These are phyloP conservation scores for Colletotrichum abscissum DNA, from an alignment of 2,329 filamentous ascomycete genomes.

Conservation along the genomic window DNA sequence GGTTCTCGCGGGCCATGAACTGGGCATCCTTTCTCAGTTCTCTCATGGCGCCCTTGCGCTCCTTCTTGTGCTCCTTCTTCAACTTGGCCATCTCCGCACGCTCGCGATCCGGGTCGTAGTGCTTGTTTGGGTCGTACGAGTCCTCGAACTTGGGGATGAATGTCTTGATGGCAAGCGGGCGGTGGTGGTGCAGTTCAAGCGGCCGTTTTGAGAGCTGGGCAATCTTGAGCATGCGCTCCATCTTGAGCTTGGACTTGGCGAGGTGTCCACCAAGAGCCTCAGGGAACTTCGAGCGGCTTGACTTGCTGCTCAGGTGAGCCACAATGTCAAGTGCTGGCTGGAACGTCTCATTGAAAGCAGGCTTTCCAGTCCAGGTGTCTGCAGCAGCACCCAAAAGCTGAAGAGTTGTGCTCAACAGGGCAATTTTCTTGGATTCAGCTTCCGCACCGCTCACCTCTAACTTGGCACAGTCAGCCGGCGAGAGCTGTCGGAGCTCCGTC, in stretches of 20 bases:
- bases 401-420: constrained; percentile 71
- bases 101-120: constrained; percentile 96
- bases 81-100: constrained; percentile 87
- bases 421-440: constrained; percentile 56
- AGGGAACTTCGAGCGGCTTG: constrained; percentile 63
- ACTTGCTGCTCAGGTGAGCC: constrained; percentile 68
- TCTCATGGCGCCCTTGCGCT: constrained; percentile 93
- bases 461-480: constrained; percentile 67
- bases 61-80: constrained; percentile 90
- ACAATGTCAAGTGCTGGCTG: constrained; percentile 69
- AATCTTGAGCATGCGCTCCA: constrained; percentile 67
- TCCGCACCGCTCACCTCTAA: constrained; percentile 41
- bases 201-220: constrained; percentile 78
- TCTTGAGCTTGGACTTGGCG: constrained; percentile 55
- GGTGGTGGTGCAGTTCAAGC: constrained; percentile 89
- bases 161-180: constrained; percentile 86
- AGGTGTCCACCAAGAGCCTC: constrained; percentile 51
- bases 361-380: constrained; percentile 78
- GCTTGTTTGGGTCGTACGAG: constrained; percentile 90
- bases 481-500: constrained; percentile 61
- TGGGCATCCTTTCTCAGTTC: constrained; percentile 95
- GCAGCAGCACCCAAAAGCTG: constrained; percentile 75
- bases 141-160: constrained; percentile 97
- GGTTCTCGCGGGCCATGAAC: constrained; percentile 91
- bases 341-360: constrained; percentile 85